Evolutionary conservation across 2,329 filamentous ascomycete species (phyloP), one percentile per base, ranked within the genome.

Genomic region (Xylariaceae sp.): DNA sequence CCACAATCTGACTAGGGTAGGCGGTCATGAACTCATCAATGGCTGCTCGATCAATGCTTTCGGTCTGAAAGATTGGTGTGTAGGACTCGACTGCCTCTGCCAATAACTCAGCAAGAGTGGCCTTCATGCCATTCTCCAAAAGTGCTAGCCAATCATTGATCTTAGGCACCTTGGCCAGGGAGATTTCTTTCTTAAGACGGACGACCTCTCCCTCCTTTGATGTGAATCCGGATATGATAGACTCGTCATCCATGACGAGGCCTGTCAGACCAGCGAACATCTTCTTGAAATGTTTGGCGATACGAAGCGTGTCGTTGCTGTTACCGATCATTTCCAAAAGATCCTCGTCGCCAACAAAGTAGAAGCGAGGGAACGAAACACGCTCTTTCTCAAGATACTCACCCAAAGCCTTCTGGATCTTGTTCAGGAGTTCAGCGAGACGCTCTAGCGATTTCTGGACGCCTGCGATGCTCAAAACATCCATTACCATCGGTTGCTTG

Each of bases 101-200:
- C 31, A 99, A 80, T 28, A 96, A 78, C 69, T 97, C 93, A 0
- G 94, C 94, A 16, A 99, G 81, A 0, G 94, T 96, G 33, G 85
- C 80, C 71, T 97, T 97, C 92, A 99, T 97, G 60, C 88, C 95
- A 53, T 77, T 86, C 70, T 99, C 94, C 31, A 99, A 76, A 5
- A 95, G 85, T 31, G 89, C 88, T n/a, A 99, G 80, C 94, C 94
- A 99, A 71, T 99, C 94, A 65, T 99, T 99, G 77, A 99, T 97
- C 64, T 90, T 89, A 0, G 95, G 95, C 1, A 90, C 96, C 72
- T 96, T 96, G 63, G 90, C 82, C 45, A 99, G 79, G 14, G 90
- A 96, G 56, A 99, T 93, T 48, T 94, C 89, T 64, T 89, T 93
- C 74, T 92, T 96, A 53, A 99, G 76, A 56, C 81, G 81, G 45